Conservation (phyloP, 1,284 basidiomycete genomes). For the Cystobasidium pallidum region DNA sequence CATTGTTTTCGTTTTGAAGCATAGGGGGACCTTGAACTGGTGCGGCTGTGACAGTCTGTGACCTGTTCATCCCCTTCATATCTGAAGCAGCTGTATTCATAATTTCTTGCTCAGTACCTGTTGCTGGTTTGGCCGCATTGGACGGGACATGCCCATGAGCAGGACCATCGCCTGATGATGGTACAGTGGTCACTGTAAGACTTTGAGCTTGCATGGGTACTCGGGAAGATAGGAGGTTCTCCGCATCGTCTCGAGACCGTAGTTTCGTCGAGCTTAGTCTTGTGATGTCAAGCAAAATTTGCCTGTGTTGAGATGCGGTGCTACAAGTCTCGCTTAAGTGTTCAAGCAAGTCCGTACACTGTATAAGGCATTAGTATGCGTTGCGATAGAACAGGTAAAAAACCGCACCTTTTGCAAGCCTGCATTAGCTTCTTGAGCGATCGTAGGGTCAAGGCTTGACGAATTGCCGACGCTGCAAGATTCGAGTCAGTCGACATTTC, state of each 20-base stretch:
- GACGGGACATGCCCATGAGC: neutral
- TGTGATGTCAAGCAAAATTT: constrained; percentile 42
- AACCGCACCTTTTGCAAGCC: constrained; percentile 28
- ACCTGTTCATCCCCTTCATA: neutral
- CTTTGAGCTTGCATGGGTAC: constrained; percentile 21
- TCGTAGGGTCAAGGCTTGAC: constrained; percentile 27
- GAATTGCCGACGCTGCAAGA: constrained; percentile 39
- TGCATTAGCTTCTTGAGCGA: constrained; percentile 31
- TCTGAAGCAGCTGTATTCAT: neutral
- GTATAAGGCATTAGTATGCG: neutral
- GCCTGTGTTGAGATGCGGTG: constrained; percentile 38
- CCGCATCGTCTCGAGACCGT: constrained; percentile 39
- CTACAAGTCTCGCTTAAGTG: constrained; percentile 40
- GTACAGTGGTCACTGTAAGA: neutral
- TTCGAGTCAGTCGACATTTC: neutral
- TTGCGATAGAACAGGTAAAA: neutral
- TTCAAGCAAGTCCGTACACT: constrained; percentile 42
- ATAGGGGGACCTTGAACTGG: neutral
- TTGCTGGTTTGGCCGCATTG: neutral
- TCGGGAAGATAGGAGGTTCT: constrained; percentile 38
- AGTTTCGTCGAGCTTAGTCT: constrained; percentile 37
- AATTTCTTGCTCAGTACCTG: neutral
- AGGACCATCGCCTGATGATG: neutral
- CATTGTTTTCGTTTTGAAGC: neutral
- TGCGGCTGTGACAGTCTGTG: neutral